These are phyloP conservation scores for Termitomyces sp. DNA, from an alignment of 768 basidiomycete species.

Conservation along the genomic window DNA sequence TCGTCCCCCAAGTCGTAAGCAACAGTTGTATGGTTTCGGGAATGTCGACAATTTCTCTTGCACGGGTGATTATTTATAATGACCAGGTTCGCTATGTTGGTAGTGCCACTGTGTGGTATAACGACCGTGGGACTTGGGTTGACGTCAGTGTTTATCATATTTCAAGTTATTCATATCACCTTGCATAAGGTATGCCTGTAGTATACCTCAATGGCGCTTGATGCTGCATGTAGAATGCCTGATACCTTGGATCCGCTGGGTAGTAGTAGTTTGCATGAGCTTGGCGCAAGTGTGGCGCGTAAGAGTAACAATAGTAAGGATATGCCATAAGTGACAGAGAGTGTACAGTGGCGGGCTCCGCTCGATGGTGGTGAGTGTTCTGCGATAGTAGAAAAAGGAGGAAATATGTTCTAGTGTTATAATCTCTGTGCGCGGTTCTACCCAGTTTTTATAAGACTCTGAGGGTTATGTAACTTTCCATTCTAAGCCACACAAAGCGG, in stretches of 20 bases:
- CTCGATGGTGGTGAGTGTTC: neutral
- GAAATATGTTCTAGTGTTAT: neutral
- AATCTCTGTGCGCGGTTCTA: neutral
- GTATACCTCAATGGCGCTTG: neutral
- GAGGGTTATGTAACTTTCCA: neutral
- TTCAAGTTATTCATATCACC: neutral
- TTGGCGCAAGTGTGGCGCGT: neutral
- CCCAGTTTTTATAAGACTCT: neutral
- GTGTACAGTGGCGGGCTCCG: neutral
- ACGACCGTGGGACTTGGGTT: neutral
- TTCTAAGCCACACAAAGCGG: neutral
- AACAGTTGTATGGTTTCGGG: neutral
- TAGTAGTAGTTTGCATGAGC: neutral
- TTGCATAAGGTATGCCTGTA: no score
- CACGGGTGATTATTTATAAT: neutral
- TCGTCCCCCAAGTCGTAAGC: neutral
- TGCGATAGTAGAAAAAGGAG: neutral
- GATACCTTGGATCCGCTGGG: neutral
- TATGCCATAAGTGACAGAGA: neutral
- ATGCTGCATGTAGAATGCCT: neutral
- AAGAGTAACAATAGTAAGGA: neutral
- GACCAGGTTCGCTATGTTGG: neutral
- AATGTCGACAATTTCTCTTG: neutral
- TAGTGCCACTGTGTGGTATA: neutral
- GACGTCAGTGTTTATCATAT: neutral